Conservation (phyloP, 768 basidiomycete species). For the Sarcodon sp. region DNA sequence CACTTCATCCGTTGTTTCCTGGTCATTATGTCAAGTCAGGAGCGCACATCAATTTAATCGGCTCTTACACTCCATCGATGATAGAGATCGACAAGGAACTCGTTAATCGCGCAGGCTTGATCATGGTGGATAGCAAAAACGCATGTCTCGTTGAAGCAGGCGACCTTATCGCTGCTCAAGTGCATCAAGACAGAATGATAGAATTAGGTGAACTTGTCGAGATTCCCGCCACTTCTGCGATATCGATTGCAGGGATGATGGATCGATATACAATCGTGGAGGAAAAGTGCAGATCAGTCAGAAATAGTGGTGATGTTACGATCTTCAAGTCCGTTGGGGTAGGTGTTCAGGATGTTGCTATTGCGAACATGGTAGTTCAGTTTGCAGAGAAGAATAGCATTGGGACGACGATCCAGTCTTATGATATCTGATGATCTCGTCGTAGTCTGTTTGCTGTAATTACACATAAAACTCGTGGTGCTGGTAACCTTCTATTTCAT, state of each 20-base stretch:
- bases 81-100: slow-evolving; percentile 51
- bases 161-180: slow-evolving; percentile 52
- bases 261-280: not conserved
- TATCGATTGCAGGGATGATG: not conserved
- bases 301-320: slow-evolving; percentile 29
- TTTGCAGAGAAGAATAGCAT: slow-evolving; percentile 40
- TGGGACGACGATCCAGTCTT: slow-evolving; percentile 30
- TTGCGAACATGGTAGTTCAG: slow-evolving; percentile 55
- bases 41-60: slow-evolving; percentile 64
- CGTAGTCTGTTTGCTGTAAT: too few species aligned
- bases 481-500: not conserved
- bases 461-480: too few species aligned
- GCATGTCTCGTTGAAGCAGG: slow-evolving; percentile 74
- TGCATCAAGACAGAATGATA: slow-evolving; percentile 27
- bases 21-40: slow-evolving; percentile 47
- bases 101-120: slow-evolving; percentile 35
- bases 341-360: slow-evolving; percentile 80
- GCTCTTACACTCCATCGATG: slow-evolving; percentile 77
- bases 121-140: slow-evolving; percentile 64
- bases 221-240: not conserved
- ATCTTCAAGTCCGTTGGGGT: slow-evolving; percentile 87
- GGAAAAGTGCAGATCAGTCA: slow-evolving; percentile 6
- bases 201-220: slow-evolving; percentile 61
- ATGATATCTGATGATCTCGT: not conserved
- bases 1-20: slow-evolving; percentile 57